phyloP scores from a whole-genome alignment of 805 yeast species.

The Sugiyamaella lignohabitans region DNA sequence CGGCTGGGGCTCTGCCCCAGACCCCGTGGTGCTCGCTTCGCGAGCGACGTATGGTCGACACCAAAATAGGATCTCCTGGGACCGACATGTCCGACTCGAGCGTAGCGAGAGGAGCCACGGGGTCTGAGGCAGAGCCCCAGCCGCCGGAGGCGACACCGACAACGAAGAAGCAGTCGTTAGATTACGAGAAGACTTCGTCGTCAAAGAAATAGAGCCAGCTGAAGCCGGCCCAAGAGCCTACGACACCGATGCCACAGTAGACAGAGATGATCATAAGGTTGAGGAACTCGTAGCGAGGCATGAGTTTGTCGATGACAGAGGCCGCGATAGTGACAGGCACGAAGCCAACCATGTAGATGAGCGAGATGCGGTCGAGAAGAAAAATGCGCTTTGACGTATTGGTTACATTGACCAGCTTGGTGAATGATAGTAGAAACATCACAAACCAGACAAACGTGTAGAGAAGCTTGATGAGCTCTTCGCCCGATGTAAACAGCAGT shows the following conservation, averaged over 20 bases:
- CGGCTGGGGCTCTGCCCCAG: no score
- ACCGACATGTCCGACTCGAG: no score
- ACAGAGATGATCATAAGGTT: conserved; percentile 77
- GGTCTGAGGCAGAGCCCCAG: background rate
- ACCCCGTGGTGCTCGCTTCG: no score
- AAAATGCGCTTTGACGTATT: conserved; percentile 35
- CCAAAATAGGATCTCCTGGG: no score
- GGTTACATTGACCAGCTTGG: conserved; percentile 38
- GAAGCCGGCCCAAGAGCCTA: conserved; percentile 81
- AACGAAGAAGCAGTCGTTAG: background rate
- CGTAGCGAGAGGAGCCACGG: background rate
- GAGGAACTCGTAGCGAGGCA: conserved; percentile 62
- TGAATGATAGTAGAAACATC: conserved; percentile 63
- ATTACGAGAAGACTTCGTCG: conserved; percentile 36
- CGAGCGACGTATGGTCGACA: no score
- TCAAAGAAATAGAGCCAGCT: conserved; percentile 85
- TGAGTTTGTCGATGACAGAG: conserved; percentile 48
- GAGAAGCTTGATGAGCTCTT: conserved; percentile 66
- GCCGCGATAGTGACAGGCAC: conserved; percentile 54
- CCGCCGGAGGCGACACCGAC: background rate
- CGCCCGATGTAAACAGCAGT: conserved; percentile 69
- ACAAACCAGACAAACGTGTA: conserved; percentile 84
- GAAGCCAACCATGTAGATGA: conserved; percentile 60
- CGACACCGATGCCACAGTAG: conserved; percentile 79
- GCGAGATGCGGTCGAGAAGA: conserved; percentile 62